A percentile compares a stretch with the other conserved stretches of the same genome.
These are phyloP conservation scores for Ophiostoma ulmi DNA, from an alignment of 2,329 filamentous ascomycete species.

Conservation along the genomic window DNA sequence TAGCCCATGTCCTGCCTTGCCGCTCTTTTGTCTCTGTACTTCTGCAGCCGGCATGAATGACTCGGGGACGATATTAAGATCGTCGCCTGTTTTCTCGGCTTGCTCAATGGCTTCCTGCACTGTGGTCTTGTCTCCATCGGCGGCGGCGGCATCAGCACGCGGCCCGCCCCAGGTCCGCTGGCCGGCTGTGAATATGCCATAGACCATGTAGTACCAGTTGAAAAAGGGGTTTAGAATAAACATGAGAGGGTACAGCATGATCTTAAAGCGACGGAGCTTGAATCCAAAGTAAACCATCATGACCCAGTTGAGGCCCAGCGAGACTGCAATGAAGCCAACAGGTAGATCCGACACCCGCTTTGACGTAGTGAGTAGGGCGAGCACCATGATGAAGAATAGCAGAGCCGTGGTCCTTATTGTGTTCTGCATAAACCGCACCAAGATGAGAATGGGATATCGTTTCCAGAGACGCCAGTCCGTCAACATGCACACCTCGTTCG, in stretches of 20 bases:
- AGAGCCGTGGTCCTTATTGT: slow-evolving; percentile 91
- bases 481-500: slow-evolving; percentile 97
- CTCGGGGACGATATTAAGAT: slow-evolving; percentile 83
- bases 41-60: slow-evolving; percentile 64
- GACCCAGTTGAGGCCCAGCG: slow-evolving; percentile 85
- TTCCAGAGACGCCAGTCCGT: slow-evolving; percentile 90
- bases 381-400: slow-evolving; percentile 87
- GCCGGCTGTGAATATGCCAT: slow-evolving; percentile 90
- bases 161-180: slow-evolving; percentile 95
- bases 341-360: slow-evolving; percentile 74
- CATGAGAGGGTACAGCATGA: slow-evolving; percentile 93
- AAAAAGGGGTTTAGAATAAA: slow-evolving; percentile 93
- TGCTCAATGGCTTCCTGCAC: slow-evolving; percentile 78
- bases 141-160: slow-evolving; percentile 77
- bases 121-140: slow-evolving; percentile 66
- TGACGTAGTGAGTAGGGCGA: slow-evolving; percentile 79
- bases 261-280: slow-evolving; percentile 82
- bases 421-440: slow-evolving; percentile 91
- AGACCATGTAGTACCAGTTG: slow-evolving; percentile 98
- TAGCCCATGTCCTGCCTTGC: slow-evolving; percentile 27
- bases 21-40: slow-evolving; percentile 33
- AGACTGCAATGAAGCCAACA: slow-evolving; percentile 88
- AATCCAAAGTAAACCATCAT: slow-evolving; percentile 95
- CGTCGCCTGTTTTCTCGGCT: slow-evolving; percentile 73
- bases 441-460: slow-evolving; percentile 77